phyloP scores from a whole-genome alignment of 108 stramenopile species.

The Cylindrotheca closterium region DNA sequence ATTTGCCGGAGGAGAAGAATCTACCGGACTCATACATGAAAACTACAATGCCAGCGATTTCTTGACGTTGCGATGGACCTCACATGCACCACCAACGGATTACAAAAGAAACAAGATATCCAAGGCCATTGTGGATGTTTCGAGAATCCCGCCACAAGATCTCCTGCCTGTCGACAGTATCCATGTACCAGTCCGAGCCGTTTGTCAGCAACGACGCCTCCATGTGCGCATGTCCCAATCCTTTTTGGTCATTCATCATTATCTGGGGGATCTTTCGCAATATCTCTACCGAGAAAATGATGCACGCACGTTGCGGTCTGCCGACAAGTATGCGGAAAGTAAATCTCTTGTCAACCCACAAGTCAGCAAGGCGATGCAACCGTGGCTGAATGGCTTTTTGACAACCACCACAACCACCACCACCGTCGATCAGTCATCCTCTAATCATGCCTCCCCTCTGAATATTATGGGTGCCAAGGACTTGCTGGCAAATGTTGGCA shows the following conservation, averaged over 20 bases:
- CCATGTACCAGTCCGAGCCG: slow-evolving; percentile 33
- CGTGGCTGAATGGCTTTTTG: slow-evolving; percentile 46
- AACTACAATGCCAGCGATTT: slow-evolving; percentile 44
- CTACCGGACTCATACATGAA: not conserved
- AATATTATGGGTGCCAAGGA: not conserved
- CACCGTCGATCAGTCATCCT: not conserved
- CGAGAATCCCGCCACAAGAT: slow-evolving; percentile 40
- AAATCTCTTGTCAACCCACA: not conserved
- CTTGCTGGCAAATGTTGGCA: slow-evolving; percentile 32
- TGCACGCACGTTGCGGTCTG: slow-evolving; percentile 31
- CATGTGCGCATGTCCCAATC: slow-evolving; percentile 27
- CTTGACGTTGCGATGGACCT: slow-evolving; percentile 48
- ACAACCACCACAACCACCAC: not conserved
- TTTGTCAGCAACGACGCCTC: slow-evolving; percentile 30
- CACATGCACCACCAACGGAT: slow-evolving; percentile 31
- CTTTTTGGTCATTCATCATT: slow-evolving; percentile 52
- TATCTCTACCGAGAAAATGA: slow-evolving; percentile 64
- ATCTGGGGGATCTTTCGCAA: slow-evolving; percentile 53
- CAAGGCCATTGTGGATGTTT: slow-evolving; percentile 62
- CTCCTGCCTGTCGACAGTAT: slow-evolving; percentile 47
- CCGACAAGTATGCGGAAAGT: slow-evolving; percentile 7
- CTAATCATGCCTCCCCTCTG: not conserved
- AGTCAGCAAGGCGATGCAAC: slow-evolving; percentile 40
- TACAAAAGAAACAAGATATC: slow-evolving; percentile 43
- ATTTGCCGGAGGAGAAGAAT: slow-evolving; percentile 22